Evolutionary conservation across 305 asterid species (phyloP), one percentile per base, ranked within the genome.

Genomic region (Fraxinus angustifolia): DNA sequence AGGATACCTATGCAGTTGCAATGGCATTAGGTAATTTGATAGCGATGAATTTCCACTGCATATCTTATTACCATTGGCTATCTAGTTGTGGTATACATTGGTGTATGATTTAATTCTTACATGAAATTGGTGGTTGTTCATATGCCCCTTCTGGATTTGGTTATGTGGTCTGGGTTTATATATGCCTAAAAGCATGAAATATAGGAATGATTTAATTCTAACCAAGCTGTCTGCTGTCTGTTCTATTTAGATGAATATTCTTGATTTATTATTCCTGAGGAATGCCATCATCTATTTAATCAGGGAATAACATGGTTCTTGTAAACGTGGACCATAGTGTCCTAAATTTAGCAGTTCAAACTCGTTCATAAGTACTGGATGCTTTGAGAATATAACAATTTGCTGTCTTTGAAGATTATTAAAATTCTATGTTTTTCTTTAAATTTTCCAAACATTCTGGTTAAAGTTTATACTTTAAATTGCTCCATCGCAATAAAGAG

Each of bases 1-100:
- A 89, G 87, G 99, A 96, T 88, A 96, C 98, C 14, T 93, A 94
- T 85, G 97, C 97, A 58, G 98, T 91, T 83, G 97, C 98, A 11
- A 93, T 92, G 97, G 93, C 97, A 65, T 88, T 96, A 85, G 98
- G 99, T 96, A 94, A 91, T 53, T 53, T 77, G 19, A 72, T 84
- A 76, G 71, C 75, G 72, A 80, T 82, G 67, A 60, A 33, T 79
- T 77, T 81, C 45, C 71, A 33, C 75, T 7, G 71, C 16, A 12
- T 60, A 8, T 53, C 71, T 19, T 73, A 71, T 17, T 53, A 53
- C 65, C 26, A 5, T 86, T 79, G 35, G 50, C 78, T 73, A 76
- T 85, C 75, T 77, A 28, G 58, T 60, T 76, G 71, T 77, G 65
- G 38, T 79, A 75, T 78, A 33, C 73, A 76, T 67, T 58, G 73